phyloP scores from a whole-genome alignment of 495 filamentous ascomycete species.

The Parachaetomium inaequale region DNA sequence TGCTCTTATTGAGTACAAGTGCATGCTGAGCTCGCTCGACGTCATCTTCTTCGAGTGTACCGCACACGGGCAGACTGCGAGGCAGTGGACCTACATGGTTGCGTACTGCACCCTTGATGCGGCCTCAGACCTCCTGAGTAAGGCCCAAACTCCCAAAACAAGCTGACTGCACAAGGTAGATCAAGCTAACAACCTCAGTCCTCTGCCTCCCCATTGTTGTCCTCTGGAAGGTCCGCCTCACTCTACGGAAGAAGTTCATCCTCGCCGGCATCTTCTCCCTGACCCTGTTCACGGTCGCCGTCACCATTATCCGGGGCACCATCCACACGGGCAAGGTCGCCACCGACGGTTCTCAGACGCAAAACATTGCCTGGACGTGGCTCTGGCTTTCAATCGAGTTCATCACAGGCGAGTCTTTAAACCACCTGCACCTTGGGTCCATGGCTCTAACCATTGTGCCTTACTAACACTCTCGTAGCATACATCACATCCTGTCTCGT shows the following conservation, averaged over 20 bases:
- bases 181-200: slow-evolving; percentile 12
- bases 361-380: slow-evolving; percentile 14
- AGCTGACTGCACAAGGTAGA: background rate
- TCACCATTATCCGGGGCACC: slow-evolving; percentile 27
- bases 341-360: background rate
- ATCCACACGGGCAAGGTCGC: slow-evolving; percentile 5
- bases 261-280: slow-evolving; percentile 31
- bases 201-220: slow-evolving; percentile 28
- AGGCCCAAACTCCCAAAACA: background rate
- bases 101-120: slow-evolving; percentile 20
- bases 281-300: slow-evolving; percentile 25
- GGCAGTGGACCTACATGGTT: background rate
- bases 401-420: slow-evolving; percentile 17
- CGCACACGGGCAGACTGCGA: background rate
- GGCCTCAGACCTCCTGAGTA: slow-evolving; percentile 28
- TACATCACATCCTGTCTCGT: slow-evolving; percentile 25
- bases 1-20: slow-evolving; percentile 16
- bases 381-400: slow-evolving; percentile 24
- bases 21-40: slow-evolving; percentile 9
- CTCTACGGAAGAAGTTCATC: slow-evolving; percentile 25
- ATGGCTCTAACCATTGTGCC: background rate
- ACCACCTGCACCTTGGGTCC: too few relatives aligned
- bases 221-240: slow-evolving; percentile 25
- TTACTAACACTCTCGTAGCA: slow-evolving; percentile 9
- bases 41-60: slow-evolving; percentile 12